Evolutionary conservation across 2,329 filamentous ascomycete genomes (phyloP), one percentile per base, ranked within the genome.

Genomic region (Botrytis medusae): DNA sequence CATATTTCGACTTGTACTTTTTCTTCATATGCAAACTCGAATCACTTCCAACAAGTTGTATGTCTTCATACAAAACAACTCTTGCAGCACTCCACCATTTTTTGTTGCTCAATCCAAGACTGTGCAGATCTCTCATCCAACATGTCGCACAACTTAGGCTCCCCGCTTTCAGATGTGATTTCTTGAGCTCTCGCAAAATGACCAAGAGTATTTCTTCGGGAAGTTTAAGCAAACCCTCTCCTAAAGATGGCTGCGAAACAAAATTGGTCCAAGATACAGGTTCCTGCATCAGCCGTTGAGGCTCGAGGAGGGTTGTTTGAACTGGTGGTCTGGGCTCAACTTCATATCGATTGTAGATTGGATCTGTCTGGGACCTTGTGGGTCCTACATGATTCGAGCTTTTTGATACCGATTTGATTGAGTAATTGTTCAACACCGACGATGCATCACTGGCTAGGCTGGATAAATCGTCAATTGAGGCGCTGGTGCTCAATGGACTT

Each of bases 51-150:
- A 87, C 83, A 7, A 91, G 82, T 74, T 87, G 86, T 44, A 91
- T 87, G 73, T 90, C 83, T 77, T 86, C 84, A 77, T 92, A 89
- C 40, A 80, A 59, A 14, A 72, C 64, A 40, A 60, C 74, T 69
- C 74, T 76, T 9, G 87, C 87, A 59, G 84, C 84, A 75, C 84
- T 85, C 77, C 85, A 82, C 82, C 87, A 86, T 77, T 86, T 89
- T 74, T 84, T 84, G 25, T 85, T 86, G 54, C 84, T 83, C 18
- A 88, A 73, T 18, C 85, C 84, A 59, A 90, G 79, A 60, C 84
- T 85, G 76, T 85, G 87, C 44, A 86, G 81, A 77, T 91, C 89
- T 67, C 89, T 84, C 87, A 90, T 89, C 87, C 87, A 90, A 79
- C 89, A 91, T 29, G 89, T 91, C 25, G 88, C 85, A 78, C 89